These are phyloP conservation scores for Peterozyma xylosa DNA, from an alignment of 805 yeast species.

Conservation along the genomic window DNA sequence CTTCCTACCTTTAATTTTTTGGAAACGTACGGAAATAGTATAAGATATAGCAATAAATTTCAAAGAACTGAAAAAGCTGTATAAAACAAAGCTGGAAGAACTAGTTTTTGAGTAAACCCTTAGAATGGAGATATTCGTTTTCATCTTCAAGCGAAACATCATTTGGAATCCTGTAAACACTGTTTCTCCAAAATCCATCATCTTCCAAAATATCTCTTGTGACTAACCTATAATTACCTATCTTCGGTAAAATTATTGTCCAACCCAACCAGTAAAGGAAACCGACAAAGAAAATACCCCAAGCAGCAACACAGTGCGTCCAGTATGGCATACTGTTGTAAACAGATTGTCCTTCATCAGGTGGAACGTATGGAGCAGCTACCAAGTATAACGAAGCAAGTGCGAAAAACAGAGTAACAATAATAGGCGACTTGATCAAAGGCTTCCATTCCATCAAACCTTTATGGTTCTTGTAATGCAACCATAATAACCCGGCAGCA, in stretches of 20 bases:
- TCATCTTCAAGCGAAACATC: conserved; percentile 10
- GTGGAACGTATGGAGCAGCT: conserved; percentile 76
- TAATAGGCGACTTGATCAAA: conserved; percentile 47
- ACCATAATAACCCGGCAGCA: conserved; percentile 52
- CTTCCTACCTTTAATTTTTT: no score
- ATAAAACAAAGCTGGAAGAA: no score
- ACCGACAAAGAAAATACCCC: conserved; percentile 67
- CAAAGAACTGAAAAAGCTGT: no score
- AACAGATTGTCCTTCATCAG: conserved; percentile 56
- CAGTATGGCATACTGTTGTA: conserved; percentile 69
- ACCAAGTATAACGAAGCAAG: conserved; percentile 61
- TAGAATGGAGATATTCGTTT: no score
- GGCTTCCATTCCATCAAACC: conserved; percentile 46
- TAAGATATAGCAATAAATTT: no score
- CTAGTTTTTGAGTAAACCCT: no score
- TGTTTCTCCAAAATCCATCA: conserved; percentile 70
- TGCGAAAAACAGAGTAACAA: conserved; percentile 57
- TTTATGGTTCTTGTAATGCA: conserved; percentile 42
- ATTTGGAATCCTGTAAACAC: conserved; percentile 33
- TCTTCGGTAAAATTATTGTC: conserved; percentile 49
- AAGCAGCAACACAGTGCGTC: conserved; percentile 73
- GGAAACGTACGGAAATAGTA: no score
- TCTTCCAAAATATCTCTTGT: conserved; percentile 44
- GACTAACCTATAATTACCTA: conserved; percentile 43
- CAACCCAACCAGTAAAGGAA: conserved; percentile 60